Percentiles rank a stretch among this genome's conserved stretches.
Conservation (phyloP, 129 eudicot genomes). For the Artemisia tridentata region DNA sequence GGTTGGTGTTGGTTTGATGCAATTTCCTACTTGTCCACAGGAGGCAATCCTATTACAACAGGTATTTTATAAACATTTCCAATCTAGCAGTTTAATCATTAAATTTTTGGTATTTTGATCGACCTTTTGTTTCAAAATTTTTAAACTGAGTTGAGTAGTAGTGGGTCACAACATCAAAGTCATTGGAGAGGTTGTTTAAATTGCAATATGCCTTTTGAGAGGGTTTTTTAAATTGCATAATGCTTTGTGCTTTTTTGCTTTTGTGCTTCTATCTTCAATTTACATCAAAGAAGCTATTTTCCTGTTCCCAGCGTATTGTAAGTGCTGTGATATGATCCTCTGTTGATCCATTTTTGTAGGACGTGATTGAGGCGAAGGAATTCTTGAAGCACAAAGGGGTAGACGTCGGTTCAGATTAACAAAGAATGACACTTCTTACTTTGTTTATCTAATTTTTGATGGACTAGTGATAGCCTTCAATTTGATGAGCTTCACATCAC, state of each 20-base stretch:
- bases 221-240: no score
- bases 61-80: constrained; percentile 36
- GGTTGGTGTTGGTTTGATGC: constrained; percentile 95
- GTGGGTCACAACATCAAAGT: not conserved
- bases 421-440: not conserved
- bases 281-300: not conserved
- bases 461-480: not conserved
- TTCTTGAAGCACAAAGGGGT: constrained; percentile 45
- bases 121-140: not conserved
- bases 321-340: not conserved
- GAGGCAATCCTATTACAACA: constrained; percentile 75
- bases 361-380: constrained; percentile 40
- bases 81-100: no score
- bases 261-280: not conserved
- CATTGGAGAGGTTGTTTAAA: not conserved
- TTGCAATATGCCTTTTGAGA: not conserved
- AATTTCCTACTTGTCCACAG: constrained; percentile 86
- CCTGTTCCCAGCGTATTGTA: not conserved
- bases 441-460: constrained; percentile 3
- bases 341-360: constrained; percentile 25
- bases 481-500: not conserved
- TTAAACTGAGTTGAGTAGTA: not conserved
- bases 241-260: not conserved
- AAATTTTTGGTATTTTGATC: no score
- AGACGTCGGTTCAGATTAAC: constrained; percentile 37